phyloP scores from a whole-genome alignment of 2,329 filamentous ascomycete species.

The Fusarium virguliforme region DNA sequence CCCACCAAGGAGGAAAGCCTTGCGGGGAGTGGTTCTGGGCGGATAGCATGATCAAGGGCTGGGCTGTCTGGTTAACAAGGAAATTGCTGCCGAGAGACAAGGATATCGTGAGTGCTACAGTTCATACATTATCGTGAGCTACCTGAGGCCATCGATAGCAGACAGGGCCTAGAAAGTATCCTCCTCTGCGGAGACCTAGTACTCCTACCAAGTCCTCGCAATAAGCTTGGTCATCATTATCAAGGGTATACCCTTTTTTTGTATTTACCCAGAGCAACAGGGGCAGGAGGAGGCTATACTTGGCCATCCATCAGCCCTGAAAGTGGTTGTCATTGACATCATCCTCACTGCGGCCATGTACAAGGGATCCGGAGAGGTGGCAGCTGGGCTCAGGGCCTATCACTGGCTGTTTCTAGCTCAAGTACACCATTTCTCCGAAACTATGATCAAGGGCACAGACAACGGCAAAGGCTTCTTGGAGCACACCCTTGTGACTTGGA shows the following conservation, averaged over 20 bases:
- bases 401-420: not conserved
- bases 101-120: not conserved
- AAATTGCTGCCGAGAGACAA: not conserved
- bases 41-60: not conserved
- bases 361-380: not conserved
- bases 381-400: not conserved
- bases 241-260: too few species aligned
- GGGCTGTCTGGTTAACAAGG: not conserved
- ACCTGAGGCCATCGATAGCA: not conserved
- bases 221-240: too few species aligned
- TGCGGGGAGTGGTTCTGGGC: slow-evolving; percentile 1
- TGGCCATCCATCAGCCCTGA: too few species aligned
- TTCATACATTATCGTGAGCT: not conserved
- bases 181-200: too few species aligned
- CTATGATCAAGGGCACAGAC: not conserved
- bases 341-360: not conserved
- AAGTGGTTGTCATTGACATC: not conserved
- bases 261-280: too few species aligned
- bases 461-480: not conserved
- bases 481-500: not conserved
- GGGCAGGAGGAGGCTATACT: too few species aligned
- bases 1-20: not conserved
- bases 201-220: too few species aligned
- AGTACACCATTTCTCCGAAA: not conserved
- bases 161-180: too few species aligned